These are phyloP conservation scores for Claviceps sorghi DNA, from an alignment of 2,329 filamentous ascomycete species.

Conservation along the genomic window DNA sequence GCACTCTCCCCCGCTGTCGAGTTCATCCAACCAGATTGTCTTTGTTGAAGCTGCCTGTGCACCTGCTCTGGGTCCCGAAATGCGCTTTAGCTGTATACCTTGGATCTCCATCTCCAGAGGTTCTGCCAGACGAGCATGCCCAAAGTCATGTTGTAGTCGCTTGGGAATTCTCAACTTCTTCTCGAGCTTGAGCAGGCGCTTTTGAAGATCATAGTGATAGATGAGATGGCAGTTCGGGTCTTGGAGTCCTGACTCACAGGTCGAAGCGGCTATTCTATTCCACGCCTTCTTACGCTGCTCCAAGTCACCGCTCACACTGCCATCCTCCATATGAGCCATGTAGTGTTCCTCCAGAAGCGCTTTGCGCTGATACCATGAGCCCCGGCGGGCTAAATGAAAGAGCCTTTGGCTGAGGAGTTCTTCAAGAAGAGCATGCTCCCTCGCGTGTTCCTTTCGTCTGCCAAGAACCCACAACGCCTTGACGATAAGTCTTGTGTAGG, in stretches of 20 bases:
- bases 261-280: constrained; percentile 60
- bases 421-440: constrained; percentile 58
- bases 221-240: constrained; percentile 83
- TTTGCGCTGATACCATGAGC: constrained; percentile 91
- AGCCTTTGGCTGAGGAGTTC: constrained; percentile 68
- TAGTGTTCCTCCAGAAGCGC: constrained; percentile 92
- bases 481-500: constrained; percentile 85
- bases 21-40: constrained; percentile 77
- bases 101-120: constrained; percentile 61
- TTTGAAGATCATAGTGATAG: constrained; percentile 88
- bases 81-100: constrained; percentile 61
- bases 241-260: constrained; percentile 75
- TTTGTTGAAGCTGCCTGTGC: constrained; percentile 41
- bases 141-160: constrained; percentile 83
- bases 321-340: constrained; percentile 50
- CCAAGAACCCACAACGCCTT: constrained; percentile 70
- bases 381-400: constrained; percentile 73
- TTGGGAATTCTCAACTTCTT: constrained; percentile 69
- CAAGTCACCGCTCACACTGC: constrained; percentile 19
- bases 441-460: constrained; percentile 63
- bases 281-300: constrained; percentile 63
- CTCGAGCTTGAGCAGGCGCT: constrained; percentile 83
- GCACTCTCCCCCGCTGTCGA: constrained; percentile 56
- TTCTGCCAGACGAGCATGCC: constrained; percentile 63
- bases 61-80: constrained; percentile 28